These are phyloP conservation scores for Elongisporangium anandrum DNA, from an alignment of 352 stramenopile genomes.

Conservation along the genomic window DNA sequence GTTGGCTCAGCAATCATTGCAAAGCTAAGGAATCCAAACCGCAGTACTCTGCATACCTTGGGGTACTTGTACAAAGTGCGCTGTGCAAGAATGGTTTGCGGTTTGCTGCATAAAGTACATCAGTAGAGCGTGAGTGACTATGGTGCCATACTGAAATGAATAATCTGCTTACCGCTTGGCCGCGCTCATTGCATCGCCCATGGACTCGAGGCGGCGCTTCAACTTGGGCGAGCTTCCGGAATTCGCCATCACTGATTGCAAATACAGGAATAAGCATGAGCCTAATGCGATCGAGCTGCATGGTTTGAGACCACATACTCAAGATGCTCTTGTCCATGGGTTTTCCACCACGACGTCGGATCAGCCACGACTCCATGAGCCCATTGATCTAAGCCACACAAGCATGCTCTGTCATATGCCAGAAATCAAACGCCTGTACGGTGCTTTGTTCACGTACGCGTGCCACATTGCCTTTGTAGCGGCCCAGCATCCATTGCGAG, in stretches of 20 bases:
- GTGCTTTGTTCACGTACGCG: conserved; percentile 32
- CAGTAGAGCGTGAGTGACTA: not conserved
- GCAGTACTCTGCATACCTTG: conserved; percentile 26
- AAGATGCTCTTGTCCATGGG: conserved; percentile 74
- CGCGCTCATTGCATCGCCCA: conserved; percentile 31
- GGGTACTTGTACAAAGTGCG: conserved; percentile 71
- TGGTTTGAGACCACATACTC: conserved; percentile 17
- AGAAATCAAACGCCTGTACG: not conserved
- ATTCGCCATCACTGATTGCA: conserved; percentile 33
- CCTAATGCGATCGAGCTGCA: not conserved
- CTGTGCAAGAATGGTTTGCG: conserved; percentile 32
- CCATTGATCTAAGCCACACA: conserved; percentile 58
- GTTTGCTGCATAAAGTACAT: conserved; percentile 4
- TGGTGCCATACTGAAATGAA: not conserved
- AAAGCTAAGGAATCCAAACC: not conserved
- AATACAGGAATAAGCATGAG: not conserved
- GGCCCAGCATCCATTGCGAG: conserved; percentile 83
- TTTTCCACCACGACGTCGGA: conserved; percentile 73
- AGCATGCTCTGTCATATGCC: not conserved
- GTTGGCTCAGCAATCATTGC: not conserved
- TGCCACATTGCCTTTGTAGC: conserved; percentile 82
- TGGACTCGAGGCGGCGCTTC: conserved; percentile 61
- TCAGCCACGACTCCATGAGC: conserved; percentile 82
- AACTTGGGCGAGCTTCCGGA: conserved; percentile 63
- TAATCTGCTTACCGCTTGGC: conserved; percentile 25